A percentile compares a stretch with the other conserved stretches of the same genome.
Evolutionary conservation across 345 rosid species (phyloP).

Genomic region (Durio zibethinus): DNA sequence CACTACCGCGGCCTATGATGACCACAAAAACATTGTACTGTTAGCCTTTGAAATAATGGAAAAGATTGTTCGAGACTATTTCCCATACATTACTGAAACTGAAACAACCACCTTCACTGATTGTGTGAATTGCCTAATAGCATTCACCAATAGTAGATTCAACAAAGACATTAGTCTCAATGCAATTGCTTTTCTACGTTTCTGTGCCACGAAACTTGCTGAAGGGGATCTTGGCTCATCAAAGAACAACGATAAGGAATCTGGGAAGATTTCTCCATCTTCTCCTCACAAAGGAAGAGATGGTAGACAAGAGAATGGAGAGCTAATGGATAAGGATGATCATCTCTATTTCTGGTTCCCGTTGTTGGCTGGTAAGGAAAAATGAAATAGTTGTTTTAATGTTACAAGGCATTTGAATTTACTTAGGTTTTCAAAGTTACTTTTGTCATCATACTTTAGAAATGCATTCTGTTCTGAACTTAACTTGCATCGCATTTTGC

Average conservation of each 20-base stretch:
- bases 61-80: conserved; percentile 93
- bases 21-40: conserved; percentile 93
- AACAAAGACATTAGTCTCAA: conserved; percentile 90
- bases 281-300: conserved; percentile 50
- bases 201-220: conserved; percentile 96
- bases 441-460: not conserved
- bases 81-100: conserved; percentile 95
- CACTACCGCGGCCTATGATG: conserved; percentile 98
- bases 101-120: conserved; percentile 99
- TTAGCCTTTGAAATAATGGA: conserved; percentile 95
- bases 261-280: conserved; percentile 49
- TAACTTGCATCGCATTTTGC: not conserved
- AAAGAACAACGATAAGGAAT: conserved; percentile 64
- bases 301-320: conserved; percentile 63
- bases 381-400: conserved; percentile 20
- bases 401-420: conserved; percentile 18
- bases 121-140: conserved; percentile 94
- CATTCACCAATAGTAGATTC: conserved; percentile 94
- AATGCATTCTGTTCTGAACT: not conserved
- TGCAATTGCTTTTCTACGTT: conserved; percentile 88
- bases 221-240: conserved; percentile 79
- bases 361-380: conserved; percentile 75
- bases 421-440: conserved; percentile 16
- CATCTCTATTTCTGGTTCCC: conserved; percentile 98
- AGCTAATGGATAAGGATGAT: conserved; percentile 55